Evolutionary conservation across 306 rosid species (phyloP), one percentile per base, ranked within the genome.

Genomic region (Sophora flavescens): DNA sequence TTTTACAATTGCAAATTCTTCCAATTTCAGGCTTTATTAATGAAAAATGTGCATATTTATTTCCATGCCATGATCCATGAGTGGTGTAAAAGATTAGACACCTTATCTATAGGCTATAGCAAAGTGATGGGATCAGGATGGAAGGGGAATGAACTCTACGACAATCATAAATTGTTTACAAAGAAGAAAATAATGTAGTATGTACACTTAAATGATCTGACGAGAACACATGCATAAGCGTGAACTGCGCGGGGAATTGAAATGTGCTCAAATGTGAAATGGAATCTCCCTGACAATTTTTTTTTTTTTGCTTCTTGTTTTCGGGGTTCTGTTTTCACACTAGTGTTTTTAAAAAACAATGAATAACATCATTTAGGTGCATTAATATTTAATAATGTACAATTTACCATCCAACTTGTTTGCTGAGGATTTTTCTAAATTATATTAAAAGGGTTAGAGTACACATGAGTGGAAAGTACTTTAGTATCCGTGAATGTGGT

Each of bases 391-490:
- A 30, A 22, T 22, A 22, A 22, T 22, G 22, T 22, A 22, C 22
- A 22, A 8, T 8, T 41, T 7, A 41, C 47, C 12, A 6, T 7
- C 41, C 8, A 41, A 8, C 2, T 30, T 30, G 32, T 3, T 3
- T 30, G 32, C 32, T 41, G 8, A 8, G 8, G 12, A 41, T 41
- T 41, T 7, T 41, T 41, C 9, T 41, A 41, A 41, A 41, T 8
- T 41, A 41, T 7, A 41, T 8, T 41, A 41, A 41, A 7, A 41
- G 3, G 12, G 47, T 8, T 41, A 8, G 12, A 41, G 47, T 41
- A 41, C 47, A 41, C 47, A 30, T 30, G 89, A 81, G 80, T 79
- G 83, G 75, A 72, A 86, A 93, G 97, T 88, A 88, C 86, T 14
- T 2, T 30, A 30, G 32, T 22, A 80, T 82, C 90, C 87, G 85